A percentile compares a stretch with the other conserved stretches of the same genome.
phyloP scores from a whole-genome alignment of 495 filamentous ascomycete genomes.

The Parmelia sp. region DNA sequence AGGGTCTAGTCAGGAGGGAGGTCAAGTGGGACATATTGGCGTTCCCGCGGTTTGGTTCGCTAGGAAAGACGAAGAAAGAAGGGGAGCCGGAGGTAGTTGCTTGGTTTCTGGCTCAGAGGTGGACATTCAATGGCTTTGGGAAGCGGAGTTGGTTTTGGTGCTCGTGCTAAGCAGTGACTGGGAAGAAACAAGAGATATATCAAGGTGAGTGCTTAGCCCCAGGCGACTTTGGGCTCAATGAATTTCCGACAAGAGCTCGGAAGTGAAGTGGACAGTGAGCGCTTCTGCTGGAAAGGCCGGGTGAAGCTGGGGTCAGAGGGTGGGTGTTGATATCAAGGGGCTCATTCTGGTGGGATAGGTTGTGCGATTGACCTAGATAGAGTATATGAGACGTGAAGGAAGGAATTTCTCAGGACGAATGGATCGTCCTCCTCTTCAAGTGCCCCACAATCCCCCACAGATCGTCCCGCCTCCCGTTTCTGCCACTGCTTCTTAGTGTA shows the following conservation, averaged over 20 bases:
- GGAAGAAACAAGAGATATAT: neutral
- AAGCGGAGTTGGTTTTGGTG: neutral
- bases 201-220: neutral
- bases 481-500: neutral
- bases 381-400: neutral
- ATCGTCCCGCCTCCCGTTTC: neutral
- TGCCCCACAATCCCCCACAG: slow-evolving; percentile 1
- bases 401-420: neutral
- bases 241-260: neutral
- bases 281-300: neutral
- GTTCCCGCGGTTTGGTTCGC: neutral
- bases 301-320: neutral
- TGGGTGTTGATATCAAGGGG: neutral
- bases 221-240: neutral
- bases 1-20: slow-evolving; percentile 12
- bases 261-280: neutral
- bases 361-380: neutral
- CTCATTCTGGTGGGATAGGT: neutral
- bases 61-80: neutral
- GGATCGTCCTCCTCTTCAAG: neutral
- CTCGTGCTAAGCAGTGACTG: neutral
- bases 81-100: neutral
- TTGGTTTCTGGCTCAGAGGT: neutral
- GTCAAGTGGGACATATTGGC: slow-evolving; percentile 7
- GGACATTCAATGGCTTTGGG: neutral